Evolutionary conservation across 2,329 filamentous ascomycete genomes (phyloP).

Genomic region (Fusarium neocosmosporiellum): DNA sequence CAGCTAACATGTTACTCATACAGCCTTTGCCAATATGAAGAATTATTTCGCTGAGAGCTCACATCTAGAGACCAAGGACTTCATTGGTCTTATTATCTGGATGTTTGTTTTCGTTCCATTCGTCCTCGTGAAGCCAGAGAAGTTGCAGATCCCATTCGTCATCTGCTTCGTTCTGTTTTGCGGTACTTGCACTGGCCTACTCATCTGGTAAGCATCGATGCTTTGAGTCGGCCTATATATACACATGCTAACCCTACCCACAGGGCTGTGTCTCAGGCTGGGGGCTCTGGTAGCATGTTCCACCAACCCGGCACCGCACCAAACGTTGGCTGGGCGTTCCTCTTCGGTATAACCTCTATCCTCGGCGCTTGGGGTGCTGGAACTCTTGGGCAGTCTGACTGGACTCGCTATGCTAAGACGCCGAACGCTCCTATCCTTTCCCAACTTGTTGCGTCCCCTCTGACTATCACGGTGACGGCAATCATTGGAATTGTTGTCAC

Average conservation of each 20-base stretch:
- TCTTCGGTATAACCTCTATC: conserved; percentile 47
- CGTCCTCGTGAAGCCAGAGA: conserved; percentile 39
- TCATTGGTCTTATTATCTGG: conserved; percentile 42
- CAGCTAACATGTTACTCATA: neutral
- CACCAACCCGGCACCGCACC: conserved; percentile 30
- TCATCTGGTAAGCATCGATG: conserved; percentile 23
- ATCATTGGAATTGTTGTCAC: conserved; percentile 42
- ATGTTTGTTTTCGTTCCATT: conserved; percentile 36
- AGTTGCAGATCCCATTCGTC: conserved; percentile 41
- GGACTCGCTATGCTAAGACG: conserved; percentile 41
- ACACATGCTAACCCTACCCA: neutral
- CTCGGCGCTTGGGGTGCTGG: conserved; percentile 42
- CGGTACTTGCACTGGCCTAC: conserved; percentile 32
- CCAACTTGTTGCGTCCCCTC: conserved; percentile 37
- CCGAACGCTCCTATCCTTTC: conserved; percentile 33
- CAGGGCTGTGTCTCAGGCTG: conserved; percentile 35
- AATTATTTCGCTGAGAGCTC: conserved; percentile 38
- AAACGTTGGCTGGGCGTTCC: conserved; percentile 44
- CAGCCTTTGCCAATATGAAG: conserved; percentile 38
- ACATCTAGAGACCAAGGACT: conserved; percentile 42
- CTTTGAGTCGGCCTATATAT: neutral
- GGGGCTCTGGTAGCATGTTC: conserved; percentile 39
- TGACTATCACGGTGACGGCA: conserved; percentile 45
- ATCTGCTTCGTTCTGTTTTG: conserved; percentile 41
- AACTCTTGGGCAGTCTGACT: conserved; percentile 44